A percentile compares a stretch with the other conserved stretches of the same genome.
These are phyloP conservation scores for Arctium minus DNA, from an alignment of 129 eudicot species.

Conservation along the genomic window DNA sequence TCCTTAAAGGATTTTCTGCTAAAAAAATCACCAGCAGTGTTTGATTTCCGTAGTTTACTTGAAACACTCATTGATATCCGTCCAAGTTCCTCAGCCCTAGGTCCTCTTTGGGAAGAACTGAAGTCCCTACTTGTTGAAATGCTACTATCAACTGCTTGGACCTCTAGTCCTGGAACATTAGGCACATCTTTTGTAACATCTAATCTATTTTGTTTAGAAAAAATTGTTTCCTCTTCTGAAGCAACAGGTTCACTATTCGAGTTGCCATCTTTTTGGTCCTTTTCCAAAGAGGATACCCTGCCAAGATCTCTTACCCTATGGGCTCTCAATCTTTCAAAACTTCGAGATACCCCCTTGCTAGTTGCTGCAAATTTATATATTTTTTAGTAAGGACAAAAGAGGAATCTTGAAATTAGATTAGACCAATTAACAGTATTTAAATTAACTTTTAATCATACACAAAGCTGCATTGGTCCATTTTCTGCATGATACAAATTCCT, in stretches of 20 bases:
- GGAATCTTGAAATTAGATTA: neutral
- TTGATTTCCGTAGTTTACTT: slow-evolving; percentile 39
- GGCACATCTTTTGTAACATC: slow-evolving; percentile 10
- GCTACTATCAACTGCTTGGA: neutral
- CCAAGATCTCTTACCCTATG: slow-evolving; percentile 55
- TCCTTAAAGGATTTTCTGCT: slow-evolving; percentile 82
- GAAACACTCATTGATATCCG: slow-evolving; percentile 17
- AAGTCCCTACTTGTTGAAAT: slow-evolving; percentile 4
- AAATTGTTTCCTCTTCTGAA: slow-evolving; percentile 25
- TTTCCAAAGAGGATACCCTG: slow-evolving; percentile 40
- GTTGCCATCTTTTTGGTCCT: slow-evolving; percentile 21
- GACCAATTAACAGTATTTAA: neutral
- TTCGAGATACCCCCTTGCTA: slow-evolving; percentile 27
- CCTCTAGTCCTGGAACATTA: neutral
- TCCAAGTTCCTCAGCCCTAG: neutral
- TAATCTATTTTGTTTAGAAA: slow-evolving; percentile 20
- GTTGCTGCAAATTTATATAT: slow-evolving; percentile 21
- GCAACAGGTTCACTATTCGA: slow-evolving; percentile 8
- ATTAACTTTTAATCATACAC: neutral
- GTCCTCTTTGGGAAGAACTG: neutral
- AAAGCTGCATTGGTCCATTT: neutral
- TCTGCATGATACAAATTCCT: neutral
- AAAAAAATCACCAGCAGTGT: slow-evolving; percentile 55
- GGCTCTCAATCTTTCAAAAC: slow-evolving; percentile 75
- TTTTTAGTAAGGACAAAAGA: neutral